phyloP scores from a whole-genome alignment of 2,329 filamentous ascomycete species.

The Epichloe coenophiala region DNA sequence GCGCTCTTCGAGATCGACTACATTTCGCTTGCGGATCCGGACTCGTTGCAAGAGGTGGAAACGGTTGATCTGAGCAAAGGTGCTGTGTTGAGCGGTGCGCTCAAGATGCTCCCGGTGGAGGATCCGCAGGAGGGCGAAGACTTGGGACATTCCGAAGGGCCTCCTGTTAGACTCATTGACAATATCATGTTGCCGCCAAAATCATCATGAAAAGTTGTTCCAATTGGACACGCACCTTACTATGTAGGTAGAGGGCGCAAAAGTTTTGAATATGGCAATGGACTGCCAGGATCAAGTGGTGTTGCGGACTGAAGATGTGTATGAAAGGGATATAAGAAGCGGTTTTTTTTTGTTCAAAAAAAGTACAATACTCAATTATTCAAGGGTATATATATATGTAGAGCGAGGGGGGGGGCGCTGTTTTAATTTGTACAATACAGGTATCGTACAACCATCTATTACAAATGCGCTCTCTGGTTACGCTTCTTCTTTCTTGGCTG shows the following conservation, averaged over 20 bases:
- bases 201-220: conserved; percentile 14
- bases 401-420: too few relatives aligned
- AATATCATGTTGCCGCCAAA: conserved; percentile 58
- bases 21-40: conserved; percentile 76
- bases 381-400: too few relatives aligned
- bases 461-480: conserved; percentile 38
- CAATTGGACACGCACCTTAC: not conserved
- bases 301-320: not conserved
- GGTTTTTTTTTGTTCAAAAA: too few relatives aligned
- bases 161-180: conserved; percentile 78
- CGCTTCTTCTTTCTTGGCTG: conserved; percentile 29
- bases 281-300: not conserved
- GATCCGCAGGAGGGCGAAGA: conserved; percentile 57
- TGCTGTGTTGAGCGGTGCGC: conserved; percentile 75
- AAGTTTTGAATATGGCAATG: too few relatives aligned
- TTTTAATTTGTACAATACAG: not conserved
- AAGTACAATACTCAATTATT: not conserved
- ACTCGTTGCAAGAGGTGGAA: conserved; percentile 67
- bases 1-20: conserved; percentile 79
- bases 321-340: not conserved
- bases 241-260: not conserved
- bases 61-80: conserved; percentile 56
- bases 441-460: conserved; percentile 1
- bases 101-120: conserved; percentile 80
- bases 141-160: conserved; percentile 57